Conservation (phyloP, 345 rosid genomes). For the Capsella bursapastoris region DNA sequence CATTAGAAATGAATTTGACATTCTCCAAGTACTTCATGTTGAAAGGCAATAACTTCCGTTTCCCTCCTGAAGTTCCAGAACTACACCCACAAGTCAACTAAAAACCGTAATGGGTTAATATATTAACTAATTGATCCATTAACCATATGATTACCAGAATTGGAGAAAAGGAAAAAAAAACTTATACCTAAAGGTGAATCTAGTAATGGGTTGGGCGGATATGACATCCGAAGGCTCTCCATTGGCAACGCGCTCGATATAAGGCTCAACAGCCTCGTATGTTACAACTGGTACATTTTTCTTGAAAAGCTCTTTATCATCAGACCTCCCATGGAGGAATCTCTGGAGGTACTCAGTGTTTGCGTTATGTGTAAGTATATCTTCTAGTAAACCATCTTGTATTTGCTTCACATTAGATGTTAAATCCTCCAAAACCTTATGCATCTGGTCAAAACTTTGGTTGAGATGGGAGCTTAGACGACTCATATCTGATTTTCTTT, state of each 20-base stretch:
- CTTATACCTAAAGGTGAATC: neutral
- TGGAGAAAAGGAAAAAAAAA: neutral
- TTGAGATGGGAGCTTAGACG: too few relatives aligned
- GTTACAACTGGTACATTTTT: neutral
- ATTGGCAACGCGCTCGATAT: neutral
- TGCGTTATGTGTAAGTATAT: neutral
- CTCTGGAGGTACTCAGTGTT: neutral
- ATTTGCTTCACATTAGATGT: too few relatives aligned
- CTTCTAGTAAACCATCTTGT: too few relatives aligned
- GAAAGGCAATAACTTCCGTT: neutral
- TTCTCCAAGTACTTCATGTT: neutral
- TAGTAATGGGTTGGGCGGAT: neutral
- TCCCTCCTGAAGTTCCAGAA: conserved; percentile 12
- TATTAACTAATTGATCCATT: neutral
- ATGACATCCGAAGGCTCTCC: conserved; percentile 4
- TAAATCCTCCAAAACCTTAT: too few relatives aligned
- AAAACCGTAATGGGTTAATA: neutral
- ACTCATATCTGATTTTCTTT: too few relatives aligned
- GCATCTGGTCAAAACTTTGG: too few relatives aligned
- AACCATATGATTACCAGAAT: neutral
- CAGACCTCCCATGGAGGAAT: neutral
- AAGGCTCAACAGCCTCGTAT: neutral
- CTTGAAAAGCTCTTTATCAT: conserved; percentile 8
- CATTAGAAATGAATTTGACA: neutral
- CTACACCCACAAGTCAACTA: neutral